Percentiles rank a stretch among this genome's conserved stretches.
These are phyloP conservation scores for Aspergillus thermomutatus DNA, from an alignment of 2,329 filamentous ascomycete genomes.

Conservation along the genomic window DNA sequence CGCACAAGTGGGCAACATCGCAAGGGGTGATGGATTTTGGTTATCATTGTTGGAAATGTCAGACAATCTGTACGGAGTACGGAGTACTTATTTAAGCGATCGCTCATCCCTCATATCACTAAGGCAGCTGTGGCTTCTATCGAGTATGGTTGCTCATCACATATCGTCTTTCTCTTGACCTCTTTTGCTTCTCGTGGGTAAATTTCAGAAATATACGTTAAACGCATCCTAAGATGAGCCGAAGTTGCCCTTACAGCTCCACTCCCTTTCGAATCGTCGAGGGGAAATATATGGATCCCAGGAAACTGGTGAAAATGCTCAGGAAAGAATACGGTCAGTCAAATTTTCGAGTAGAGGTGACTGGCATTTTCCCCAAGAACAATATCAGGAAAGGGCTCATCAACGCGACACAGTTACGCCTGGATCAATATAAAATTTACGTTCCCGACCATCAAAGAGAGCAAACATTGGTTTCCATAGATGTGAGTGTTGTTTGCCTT, in stretches of 20 bases:
- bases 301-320: constrained; percentile 4
- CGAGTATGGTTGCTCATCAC: no score
- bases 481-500: background rate
- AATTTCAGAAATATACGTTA: no score
- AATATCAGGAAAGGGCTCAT: background rate
- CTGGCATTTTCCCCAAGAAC: background rate
- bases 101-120: no score
- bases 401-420: constrained; percentile 2
- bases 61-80: no score
- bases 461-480: background rate
- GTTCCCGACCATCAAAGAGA: background rate
- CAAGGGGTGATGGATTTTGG: no score
- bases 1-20: no score
- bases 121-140: no score
- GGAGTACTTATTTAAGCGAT: no score
- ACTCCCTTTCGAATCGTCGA: constrained; percentile 5
- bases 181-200: no score
- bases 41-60: no score
- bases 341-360: constrained; percentile 9
- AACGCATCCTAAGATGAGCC: background rate
- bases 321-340: constrained; percentile 4
- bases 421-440: constrained; percentile 10
- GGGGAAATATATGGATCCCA: constrained; percentile 3
- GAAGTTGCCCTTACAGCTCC: background rate
- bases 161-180: background rate